phyloP scores from a whole-genome alignment of 2,329 filamentous ascomycete genomes.

The Huntiella savannae region DNA sequence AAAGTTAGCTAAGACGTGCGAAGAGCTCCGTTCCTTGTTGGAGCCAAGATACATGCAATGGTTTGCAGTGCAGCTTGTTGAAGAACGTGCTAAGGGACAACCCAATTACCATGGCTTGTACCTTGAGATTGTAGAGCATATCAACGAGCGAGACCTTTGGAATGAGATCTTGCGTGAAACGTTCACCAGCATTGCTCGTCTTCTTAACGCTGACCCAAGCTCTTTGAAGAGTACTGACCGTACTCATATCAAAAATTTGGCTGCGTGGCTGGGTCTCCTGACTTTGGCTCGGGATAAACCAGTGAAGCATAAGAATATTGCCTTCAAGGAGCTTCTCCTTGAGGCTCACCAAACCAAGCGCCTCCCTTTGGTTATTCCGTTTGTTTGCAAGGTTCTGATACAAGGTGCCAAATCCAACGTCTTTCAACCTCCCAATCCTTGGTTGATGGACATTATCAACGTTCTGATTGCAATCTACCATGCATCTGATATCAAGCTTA shows the following conservation, averaged over 20 bases:
- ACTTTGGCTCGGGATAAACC: conserved; percentile 88
- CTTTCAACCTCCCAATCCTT: conserved; percentile 88
- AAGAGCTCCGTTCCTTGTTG: conserved; percentile 60
- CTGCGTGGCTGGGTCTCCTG: conserved; percentile 78
- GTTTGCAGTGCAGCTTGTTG: conserved; percentile 90
- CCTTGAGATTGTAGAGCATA: conserved; percentile 67
- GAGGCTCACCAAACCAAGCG: conserved; percentile 89
- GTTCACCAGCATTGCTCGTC: conserved; percentile 64
- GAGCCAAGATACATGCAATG: conserved; percentile 75
- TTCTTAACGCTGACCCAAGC: conserved; percentile 75
- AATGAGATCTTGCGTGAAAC: conserved; percentile 83
- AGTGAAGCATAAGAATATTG: conserved; percentile 90
- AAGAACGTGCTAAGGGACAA: conserved; percentile 90
- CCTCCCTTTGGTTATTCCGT: conserved; percentile 81
- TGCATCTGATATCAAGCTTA: conserved; percentile 80
- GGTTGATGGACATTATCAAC: conserved; percentile 90
- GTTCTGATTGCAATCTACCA: conserved; percentile 87
- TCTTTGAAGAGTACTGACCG: conserved; percentile 34
- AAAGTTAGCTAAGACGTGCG: conserved; percentile 69
- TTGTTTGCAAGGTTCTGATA: conserved; percentile 86
- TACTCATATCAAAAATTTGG: conserved; percentile 79
- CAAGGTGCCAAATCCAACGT: conserved; percentile 72
- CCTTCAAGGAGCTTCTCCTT: conserved; percentile 85
- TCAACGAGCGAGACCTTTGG: conserved; percentile 64
- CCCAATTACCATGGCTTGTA: conserved; percentile 93